Base-by-base conservation (phyloP, 2,329 filamentous ascomycete genomes). In the Rosellinia necatrix region DNA sequence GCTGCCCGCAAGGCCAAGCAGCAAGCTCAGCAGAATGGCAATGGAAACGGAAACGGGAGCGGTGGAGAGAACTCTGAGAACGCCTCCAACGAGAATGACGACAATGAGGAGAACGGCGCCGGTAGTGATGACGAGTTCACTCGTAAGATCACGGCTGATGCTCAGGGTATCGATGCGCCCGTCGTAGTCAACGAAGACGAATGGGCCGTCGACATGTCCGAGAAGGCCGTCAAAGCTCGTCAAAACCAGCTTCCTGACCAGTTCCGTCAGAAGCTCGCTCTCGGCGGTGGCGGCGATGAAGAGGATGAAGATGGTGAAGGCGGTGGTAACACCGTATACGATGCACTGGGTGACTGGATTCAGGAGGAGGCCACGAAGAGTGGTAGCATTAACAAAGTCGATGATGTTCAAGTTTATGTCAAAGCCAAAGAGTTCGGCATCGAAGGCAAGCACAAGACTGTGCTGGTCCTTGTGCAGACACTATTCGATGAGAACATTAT, bases 401-500 rank as follows among this genome's bases (percentile, higher is more conserved):
- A 91, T 70, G 92, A 96, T 69, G 83, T 97, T 64, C 88, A 92
- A 34, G 91, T 99, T 72, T 97, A 96, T 76, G 79, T 96, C 77
- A 97, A 99, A 83, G 93, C 93, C 63, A 94, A 96, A 79, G 94
- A 97, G 68, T 81, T 97, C 53, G 92, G 92, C 67, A 94, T 99
- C 63, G 93, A 97, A 78, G 76, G 76, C 77, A 99, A 97, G 85
- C 90, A 97, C 81, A 92, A 90, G 77, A 96, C 92, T 44, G 82
- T 96, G 53, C 84, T 92, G 54, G 92, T 99, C 56, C 86, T 99
- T 40, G 91, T 92, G 44, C 92, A 96, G 81, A 93, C 91, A 64
- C 82, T 99, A 66, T 99, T 99, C 74, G 87, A 96, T 73, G 88
- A 96, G 70, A 89, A 91, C 73, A 92, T 97, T 63, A 81, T 88